A percentile compares a stretch with the other conserved stretches of the same genome.
phyloP scores from a whole-genome alignment of 2,329 filamentous ascomycete genomes.

The Colletotrichum eleusines region DNA sequence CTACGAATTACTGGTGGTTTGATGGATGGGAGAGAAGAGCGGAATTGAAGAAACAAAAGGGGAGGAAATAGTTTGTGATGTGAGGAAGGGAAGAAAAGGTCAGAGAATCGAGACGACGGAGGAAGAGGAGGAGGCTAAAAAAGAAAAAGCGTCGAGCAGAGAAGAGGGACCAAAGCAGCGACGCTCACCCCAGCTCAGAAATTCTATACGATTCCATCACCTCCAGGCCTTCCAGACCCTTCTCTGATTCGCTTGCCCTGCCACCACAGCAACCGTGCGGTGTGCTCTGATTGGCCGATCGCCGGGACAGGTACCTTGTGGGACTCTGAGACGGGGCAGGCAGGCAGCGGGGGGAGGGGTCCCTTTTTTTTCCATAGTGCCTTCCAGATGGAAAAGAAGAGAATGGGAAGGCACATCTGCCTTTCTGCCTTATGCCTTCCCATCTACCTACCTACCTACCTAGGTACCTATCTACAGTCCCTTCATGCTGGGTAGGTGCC shows the following conservation, averaged over 20 bases:
- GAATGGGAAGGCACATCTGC: conserved; percentile 29
- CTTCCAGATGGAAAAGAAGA: conserved; percentile 36
- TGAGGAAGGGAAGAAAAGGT: conserved; percentile 31
- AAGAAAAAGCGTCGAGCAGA: conserved; percentile 47
- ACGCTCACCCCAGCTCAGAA: conserved; percentile 49
- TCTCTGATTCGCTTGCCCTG: conserved; percentile 44
- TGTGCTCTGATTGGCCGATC: conserved; percentile 41
- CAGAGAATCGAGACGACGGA: conserved; percentile 42
- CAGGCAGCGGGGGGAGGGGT: conserved; percentile 12
- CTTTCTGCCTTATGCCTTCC: background rate
- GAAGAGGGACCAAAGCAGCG: conserved; percentile 32
- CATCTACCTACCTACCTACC: background rate
- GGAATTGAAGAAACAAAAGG: conserved; percentile 10
- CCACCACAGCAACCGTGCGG: conserved; percentile 44
- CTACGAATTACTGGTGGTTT: no score
- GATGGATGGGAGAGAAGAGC: conserved; percentile 41
- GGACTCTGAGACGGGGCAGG: conserved; percentile 19
- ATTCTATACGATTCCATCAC: conserved; percentile 62
- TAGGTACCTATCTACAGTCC: no score
- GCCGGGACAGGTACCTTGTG: conserved; percentile 7
- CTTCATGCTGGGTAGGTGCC: no score
- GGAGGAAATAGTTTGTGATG: conserved; percentile 27
- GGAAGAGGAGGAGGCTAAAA: conserved; percentile 50
- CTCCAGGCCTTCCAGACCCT: conserved; percentile 44
- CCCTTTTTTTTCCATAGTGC: conserved; percentile 14